Conservation (phyloP, 2,329 filamentous ascomycete genomes). For the Aspergillus latus region DNA sequence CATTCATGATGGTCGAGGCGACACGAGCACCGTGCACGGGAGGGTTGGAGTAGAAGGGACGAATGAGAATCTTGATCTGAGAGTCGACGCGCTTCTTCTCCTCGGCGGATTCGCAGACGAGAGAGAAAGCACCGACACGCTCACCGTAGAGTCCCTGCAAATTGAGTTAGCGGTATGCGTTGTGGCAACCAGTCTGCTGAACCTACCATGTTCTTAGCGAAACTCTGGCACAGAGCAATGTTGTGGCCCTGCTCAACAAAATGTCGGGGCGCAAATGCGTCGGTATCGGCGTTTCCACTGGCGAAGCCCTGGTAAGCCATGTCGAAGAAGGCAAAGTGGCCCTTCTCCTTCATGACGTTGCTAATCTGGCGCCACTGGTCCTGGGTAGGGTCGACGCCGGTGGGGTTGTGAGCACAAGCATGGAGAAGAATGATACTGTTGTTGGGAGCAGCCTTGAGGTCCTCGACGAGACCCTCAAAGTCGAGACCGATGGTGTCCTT, state of each 20-base stretch:
- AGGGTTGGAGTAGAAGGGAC: conserved; percentile 97
- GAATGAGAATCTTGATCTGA: conserved; percentile 97
- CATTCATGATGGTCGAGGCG: conserved; percentile 87
- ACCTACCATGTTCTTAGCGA: conserved; percentile 97
- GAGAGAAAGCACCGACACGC: conserved; percentile 94
- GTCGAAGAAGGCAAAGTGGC: conserved; percentile 96
- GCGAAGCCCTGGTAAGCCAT: conserved; percentile 99
- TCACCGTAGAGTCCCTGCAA: conserved; percentile 89
- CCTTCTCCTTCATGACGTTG: conserved; percentile 77
- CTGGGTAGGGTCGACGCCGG: conserved; percentile 87
- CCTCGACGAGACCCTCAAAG: conserved; percentile 87
- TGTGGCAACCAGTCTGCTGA: conserved; percentile 5
- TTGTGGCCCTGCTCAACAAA: conserved; percentile 92
- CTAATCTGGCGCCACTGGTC: conserved; percentile 94
- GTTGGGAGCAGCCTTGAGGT: conserved; percentile 84
- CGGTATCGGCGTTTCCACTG: conserved; percentile 84
- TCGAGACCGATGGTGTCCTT: conserved; percentile 97
- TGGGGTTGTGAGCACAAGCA: conserved; percentile 97
- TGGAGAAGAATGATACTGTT: conserved; percentile 91
- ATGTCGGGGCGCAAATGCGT: conserved; percentile 90
- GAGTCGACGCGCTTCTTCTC: conserved; percentile 96
- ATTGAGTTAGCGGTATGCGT: not conserved
- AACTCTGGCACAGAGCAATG: conserved; percentile 84
- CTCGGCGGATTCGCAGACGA: conserved; percentile 78
- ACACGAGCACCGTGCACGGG: conserved; percentile 95